Conservation (phyloP, 2,329 filamentous ascomycete genomes). For the Clarireedia sp. region DNA sequence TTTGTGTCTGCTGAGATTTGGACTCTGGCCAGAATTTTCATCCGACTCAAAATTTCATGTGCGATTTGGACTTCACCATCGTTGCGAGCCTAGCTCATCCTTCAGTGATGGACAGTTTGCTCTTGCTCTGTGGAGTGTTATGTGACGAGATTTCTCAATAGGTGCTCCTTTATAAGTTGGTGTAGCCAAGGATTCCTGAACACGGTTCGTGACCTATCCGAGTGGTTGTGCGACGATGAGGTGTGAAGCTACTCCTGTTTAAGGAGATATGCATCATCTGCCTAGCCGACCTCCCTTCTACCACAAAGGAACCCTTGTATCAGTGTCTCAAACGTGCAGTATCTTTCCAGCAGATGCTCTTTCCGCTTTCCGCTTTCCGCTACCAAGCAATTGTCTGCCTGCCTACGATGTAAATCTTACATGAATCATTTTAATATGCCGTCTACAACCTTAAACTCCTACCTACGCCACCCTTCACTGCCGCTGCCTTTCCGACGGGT, state of each 20-base stretch:
- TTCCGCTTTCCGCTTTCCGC: no score
- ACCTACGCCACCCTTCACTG: slow-evolving; percentile 2
- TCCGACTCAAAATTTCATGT: background rate
- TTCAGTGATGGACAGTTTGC: no score
- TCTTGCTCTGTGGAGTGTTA: no score
- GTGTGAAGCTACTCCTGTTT: background rate
- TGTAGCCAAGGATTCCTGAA: background rate
- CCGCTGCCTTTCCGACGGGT: background rate
- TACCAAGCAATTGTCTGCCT: background rate
- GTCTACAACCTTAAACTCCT: background rate
- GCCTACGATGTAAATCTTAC: background rate
- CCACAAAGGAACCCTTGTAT: background rate
- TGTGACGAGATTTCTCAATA: background rate
- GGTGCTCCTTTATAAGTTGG: background rate
- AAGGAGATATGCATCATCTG: background rate
- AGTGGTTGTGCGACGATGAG: background rate
- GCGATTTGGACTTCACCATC: no score
- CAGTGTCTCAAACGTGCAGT: background rate
- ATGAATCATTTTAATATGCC: background rate
- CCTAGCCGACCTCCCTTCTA: background rate
- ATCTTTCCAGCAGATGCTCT: no score
- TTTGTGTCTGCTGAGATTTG: background rate
- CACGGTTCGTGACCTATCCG: background rate
- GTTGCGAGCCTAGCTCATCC: no score
- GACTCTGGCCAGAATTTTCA: background rate